Evolutionary conservation across 495 filamentous ascomycete species (phyloP), one percentile per base, ranked within the genome.

Genomic region (Penicillium tannophilum): DNA sequence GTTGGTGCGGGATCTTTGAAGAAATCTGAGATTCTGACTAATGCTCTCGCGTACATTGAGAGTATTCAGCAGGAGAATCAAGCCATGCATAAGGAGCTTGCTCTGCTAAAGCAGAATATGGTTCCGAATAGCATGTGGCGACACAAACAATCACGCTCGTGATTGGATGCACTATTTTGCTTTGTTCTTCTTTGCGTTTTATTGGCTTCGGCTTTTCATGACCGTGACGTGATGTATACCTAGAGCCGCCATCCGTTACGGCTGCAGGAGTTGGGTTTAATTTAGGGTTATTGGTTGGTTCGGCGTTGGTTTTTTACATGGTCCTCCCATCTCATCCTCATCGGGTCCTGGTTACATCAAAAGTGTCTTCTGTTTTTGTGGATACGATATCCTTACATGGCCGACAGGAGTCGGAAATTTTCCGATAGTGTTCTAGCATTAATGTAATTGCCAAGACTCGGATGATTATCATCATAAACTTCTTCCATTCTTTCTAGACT

Each of bases 1-100:
- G 65, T 57, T 30, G 69, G 69, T 3, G 67, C 74, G 1, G 70
- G 72, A 0, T 75, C 74, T 45, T 62, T 79, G 10, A 80, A 80
- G 57, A 80, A 80, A 54, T 79, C 76, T 0, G 83, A 82, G 43
- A 85, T 92, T 45, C 74, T 96, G 47, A 82, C 81, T 59, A 82
- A 85, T 66, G 84, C 84, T 16, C 82, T 96, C 19, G 84, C 90
- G 42, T 88, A 91, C 47, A 78, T 96, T 68, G 82, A 86, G 49
- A 81, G 72, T 17, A 58, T 80, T 39, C 76, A 80, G 54, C 72
- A 76, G 48, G 70, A 76, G 58, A 80, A 77, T 33, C 67, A 70
- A 43, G 63, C 70, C 0, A 49, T 78, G 43, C 69, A 72, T 39
- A 75, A 74, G 63, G 77, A 80, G 57, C 26, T 80, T 35, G 58